Base-by-base conservation (phyloP, 371 early-diverging fungal species). In the Syncephalis plumigaleata region DNA sequence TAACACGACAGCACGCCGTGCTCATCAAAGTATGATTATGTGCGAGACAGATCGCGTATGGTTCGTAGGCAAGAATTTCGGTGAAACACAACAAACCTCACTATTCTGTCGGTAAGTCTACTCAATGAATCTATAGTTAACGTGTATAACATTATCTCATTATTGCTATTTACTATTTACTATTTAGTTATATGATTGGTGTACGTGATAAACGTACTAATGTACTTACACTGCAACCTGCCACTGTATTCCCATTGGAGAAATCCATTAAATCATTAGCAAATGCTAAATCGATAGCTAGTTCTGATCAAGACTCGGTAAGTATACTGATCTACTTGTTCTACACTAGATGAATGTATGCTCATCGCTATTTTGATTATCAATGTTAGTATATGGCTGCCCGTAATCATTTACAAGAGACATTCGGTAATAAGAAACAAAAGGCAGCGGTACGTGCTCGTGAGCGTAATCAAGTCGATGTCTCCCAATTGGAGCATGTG, bases 391-490 rank as follows among this genome's bases (percentile, higher is more conserved):
- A 61, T 53, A 46, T 61, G 46, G 45, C 48, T 27, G 86, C 87
- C 18, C 66, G 81, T 48, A 77, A 79, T 49, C 67, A 72, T 26
- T 67, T 91, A 50, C 91, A 91, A 54, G 71, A 84, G 59, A 74
- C 84, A n/a, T 91, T 91, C 54, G 92, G 92, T 57, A 87, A 82
- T 46, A 81, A 82, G 68, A 88, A 87, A 68, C 68, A 73, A 43
- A 77, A 79, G 55, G 71, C 84, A 50, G 70, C 75, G 49, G 73
- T 91, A 52, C 70, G 71, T 22, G 82, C 83, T 11, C 65, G 68
- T 47, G 91, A 86, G 56, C 76, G 84, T 52, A 91, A 91, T 58
- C 69, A 73, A 50, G 83, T 91, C 48, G 71, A 81, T 45, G 71
- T 75, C 17, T 48, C 67, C 36, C 62, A 71, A 8, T 48, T 91